phyloP scores from a whole-genome alignment of 306 rosid genomes.

The Vigna angularis region DNA sequence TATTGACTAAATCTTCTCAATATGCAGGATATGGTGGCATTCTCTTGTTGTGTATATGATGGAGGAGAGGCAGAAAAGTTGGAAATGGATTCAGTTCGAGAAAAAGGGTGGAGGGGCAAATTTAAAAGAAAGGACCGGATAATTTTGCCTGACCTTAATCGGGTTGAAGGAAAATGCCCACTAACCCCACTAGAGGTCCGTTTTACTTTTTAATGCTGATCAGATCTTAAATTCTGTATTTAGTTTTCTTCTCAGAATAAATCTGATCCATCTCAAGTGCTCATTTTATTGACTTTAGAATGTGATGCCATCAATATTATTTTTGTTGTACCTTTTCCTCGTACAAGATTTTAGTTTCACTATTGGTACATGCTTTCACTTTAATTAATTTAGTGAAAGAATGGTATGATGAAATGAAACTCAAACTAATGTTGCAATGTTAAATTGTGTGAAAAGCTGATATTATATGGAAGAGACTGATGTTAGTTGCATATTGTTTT shows the following conservation, averaged over 20 bases:
- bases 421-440: slow-evolving; percentile 6
- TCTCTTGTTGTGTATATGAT: slow-evolving; percentile 93
- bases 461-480: slow-evolving; percentile 33
- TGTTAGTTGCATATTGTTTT: slow-evolving; percentile 47
- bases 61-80: slow-evolving; percentile 80
- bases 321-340: neutral
- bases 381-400: neutral
- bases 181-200: slow-evolving; percentile 90
- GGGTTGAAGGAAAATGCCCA: slow-evolving; percentile 93
- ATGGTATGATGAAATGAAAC: slow-evolving; percentile 13
- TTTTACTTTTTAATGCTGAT: slow-evolving; percentile 36
- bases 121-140: slow-evolving; percentile 77
- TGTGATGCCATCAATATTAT: neutral
- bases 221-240: slow-evolving; percentile 7
- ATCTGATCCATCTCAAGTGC: slow-evolving; percentile 5
- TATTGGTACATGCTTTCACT: slow-evolving; percentile 11
- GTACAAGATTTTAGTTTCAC: slow-evolving; percentile 23
- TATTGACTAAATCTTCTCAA: slow-evolving; percentile 34
- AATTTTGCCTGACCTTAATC: slow-evolving; percentile 71
- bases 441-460: slow-evolving; percentile 33
- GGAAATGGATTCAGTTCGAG: slow-evolving; percentile 83
- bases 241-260: neutral
- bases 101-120: slow-evolving; percentile 87
- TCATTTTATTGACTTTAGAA: slow-evolving; percentile 21
- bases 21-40: slow-evolving; percentile 95